phyloP scores from a whole-genome alignment of 139 green algal genomes.

The Gonium pectorale region DNA sequence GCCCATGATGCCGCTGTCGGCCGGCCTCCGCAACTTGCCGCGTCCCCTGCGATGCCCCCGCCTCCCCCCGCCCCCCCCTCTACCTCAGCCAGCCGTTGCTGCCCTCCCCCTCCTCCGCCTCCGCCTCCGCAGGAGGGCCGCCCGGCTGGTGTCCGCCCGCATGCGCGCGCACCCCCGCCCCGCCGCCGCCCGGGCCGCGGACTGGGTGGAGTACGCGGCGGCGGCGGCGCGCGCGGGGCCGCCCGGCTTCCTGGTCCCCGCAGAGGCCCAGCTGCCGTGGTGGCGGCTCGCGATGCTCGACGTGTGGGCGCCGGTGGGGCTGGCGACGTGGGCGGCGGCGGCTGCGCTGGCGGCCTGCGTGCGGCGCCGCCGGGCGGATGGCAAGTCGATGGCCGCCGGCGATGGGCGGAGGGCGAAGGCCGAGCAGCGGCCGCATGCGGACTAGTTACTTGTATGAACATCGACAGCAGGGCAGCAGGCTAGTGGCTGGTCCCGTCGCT shows the following conservation, averaged over 20 bases:
- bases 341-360: too few species aligned
- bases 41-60: too few species aligned
- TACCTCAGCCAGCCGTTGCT: neutral
- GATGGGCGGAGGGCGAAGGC: too few species aligned
- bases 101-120: neutral
- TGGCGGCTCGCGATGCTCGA: conserved; percentile 39
- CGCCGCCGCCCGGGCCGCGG: conserved; percentile 21
- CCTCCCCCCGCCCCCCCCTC: too few species aligned
- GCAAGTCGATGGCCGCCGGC: neutral
- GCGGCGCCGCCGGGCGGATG: too few species aligned
- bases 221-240: neutral
- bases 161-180: conserved; percentile 2
- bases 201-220: conserved; percentile 47
- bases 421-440: too few species aligned
- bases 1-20: too few species aligned
- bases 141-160: neutral
- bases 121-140: neutral
- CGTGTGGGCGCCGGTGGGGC: conserved; percentile 8
- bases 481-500: too few species aligned
- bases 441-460: too few species aligned
- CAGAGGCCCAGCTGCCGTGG: conserved; percentile 23
- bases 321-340: too few species aligned
- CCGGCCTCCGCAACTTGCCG: too few species aligned
- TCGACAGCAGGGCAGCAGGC: too few species aligned
- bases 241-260: conserved; percentile 35